Evolutionary conservation across 805 yeast genomes (phyloP), one percentile per base, ranked within the genome.

Genomic region (Saturnispora bothae): DNA sequence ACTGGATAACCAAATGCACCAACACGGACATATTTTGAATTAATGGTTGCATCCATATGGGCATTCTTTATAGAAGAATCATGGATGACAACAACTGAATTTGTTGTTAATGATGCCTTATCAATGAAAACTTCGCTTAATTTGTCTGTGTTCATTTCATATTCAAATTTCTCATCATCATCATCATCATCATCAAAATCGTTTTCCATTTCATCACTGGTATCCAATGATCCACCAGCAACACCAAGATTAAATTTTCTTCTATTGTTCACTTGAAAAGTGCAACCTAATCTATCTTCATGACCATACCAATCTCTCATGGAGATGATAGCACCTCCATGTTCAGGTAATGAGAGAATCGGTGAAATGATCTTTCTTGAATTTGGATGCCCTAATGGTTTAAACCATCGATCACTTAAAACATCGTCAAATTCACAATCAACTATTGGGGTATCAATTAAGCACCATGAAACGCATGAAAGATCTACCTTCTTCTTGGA

Each of bases 1-100:
- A 92, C 57, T 1, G 98, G 97, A 51, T 69, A 85, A 0, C 98
- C 98, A 66, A 89, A 92, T 0, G 96, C 81, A 14, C 94, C 94
- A 0, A 92, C 79, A 36, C 94, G 65, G 30, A 85, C 60, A 36
- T 65, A 70, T 16, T 37, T 38, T 3, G 38, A 28, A 13, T 27
- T 32, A 2, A 34, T 23, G 48, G 61, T 46, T 3, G 43, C 31
- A 14, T 39, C 34, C 47, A 60, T 43, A 15, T 67, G 73, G 25
- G 74, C 76, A 3, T 68, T 55, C n/a, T 66, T 58, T 7, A 69
- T 69, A 5, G 80, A 80, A 50, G 62, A 69, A 38, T 66, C 76
- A 18, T 78, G 73, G 0, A 80, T 67, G 7, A 83, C 71, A 42
- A 77, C 72, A 9, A 84, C 83, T 4, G 75, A 65, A 54, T 85